Percentiles rank a stretch among this genome's conserved stretches.
Evolutionary conservation across 495 filamentous ascomycete genomes (phyloP).

Genomic region (Entonaema liquescens): DNA sequence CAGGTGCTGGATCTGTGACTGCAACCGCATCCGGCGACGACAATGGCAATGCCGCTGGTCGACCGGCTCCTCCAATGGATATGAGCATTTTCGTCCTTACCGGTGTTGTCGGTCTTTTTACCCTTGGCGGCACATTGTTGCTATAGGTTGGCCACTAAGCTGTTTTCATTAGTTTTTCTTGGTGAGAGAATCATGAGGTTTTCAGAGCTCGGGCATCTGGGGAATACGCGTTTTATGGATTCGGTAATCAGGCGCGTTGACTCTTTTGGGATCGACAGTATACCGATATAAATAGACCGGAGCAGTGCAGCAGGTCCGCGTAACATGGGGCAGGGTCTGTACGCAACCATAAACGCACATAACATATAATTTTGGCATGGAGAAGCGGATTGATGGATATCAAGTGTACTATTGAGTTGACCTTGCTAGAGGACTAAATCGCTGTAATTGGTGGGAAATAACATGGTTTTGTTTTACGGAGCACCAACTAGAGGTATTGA

Average conservation of each 20-base stretch:
- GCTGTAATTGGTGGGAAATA: slow-evolving; percentile 5
- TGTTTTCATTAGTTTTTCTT: slow-evolving; percentile 3
- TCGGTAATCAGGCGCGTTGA: slow-evolving; percentile 16
- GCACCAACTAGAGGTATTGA: slow-evolving; percentile 16
- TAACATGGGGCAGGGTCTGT: not conserved
- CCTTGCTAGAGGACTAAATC: slow-evolving; percentile 33
- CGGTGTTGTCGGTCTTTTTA: slow-evolving; percentile 64
- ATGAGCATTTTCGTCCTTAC: slow-evolving; percentile 64
- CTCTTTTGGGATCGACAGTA: slow-evolving; percentile 6
- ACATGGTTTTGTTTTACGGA: slow-evolving; percentile 22
- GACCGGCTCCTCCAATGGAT: slow-evolving; percentile 57
- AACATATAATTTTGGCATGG: slow-evolving; percentile 13
- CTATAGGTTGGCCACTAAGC: slow-evolving; percentile 51
- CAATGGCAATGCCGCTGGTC: slow-evolving; percentile 49
- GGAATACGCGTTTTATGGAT: slow-evolving; percentile 22
- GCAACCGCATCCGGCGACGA: slow-evolving; percentile 52
- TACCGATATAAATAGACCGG: slow-evolving; percentile 18
- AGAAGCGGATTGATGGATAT: slow-evolving; percentile 29
- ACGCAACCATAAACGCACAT: slow-evolving; percentile 1
- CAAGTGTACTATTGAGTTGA: slow-evolving; percentile 21
- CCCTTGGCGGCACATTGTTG: slow-evolving; percentile 70
- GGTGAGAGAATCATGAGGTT: not conserved
- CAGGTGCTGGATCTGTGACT: slow-evolving; percentile 66
- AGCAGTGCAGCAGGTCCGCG: not conserved
- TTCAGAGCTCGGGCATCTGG: slow-evolving; percentile 9